phyloP scores from a whole-genome alignment of 306 rosid genomes.

The Erythrophleum fordii region DNA sequence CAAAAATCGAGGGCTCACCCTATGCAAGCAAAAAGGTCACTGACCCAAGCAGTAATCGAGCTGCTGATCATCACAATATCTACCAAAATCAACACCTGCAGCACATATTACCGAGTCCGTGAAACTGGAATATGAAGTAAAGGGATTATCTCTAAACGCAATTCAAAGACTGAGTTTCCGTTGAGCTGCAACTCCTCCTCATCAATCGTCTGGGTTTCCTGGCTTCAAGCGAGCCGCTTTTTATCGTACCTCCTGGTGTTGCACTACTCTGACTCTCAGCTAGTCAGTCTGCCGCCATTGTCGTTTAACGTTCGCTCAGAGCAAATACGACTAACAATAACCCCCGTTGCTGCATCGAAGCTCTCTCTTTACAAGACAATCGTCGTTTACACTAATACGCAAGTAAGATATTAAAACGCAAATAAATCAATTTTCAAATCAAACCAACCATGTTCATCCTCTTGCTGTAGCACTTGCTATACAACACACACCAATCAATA shows the following conservation, averaged over 20 bases:
- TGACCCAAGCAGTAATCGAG: slow-evolving; percentile 75
- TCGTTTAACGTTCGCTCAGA: slow-evolving; percentile 39
- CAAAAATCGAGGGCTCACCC: slow-evolving; percentile 74
- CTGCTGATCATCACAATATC: slow-evolving; percentile 58
- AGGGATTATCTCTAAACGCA: slow-evolving; percentile 19
- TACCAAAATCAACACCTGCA: slow-evolving; percentile 29
- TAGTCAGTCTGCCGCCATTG: slow-evolving; percentile 25
- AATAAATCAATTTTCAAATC: neutral
- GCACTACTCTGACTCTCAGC: slow-evolving; percentile 24
- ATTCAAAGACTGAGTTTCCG: neutral
- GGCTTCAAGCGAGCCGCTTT: slow-evolving; percentile 18
- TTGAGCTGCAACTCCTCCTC: slow-evolving; percentile 2
- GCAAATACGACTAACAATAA: neutral
- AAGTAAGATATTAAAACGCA: neutral
- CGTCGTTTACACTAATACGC: slow-evolving; percentile 13
- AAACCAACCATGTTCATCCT: neutral
- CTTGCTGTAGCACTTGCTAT: neutral
- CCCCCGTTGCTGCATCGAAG: neutral
- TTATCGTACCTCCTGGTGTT: slow-evolving; percentile 40
- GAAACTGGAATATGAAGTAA: neutral
- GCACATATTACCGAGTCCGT: slow-evolving; percentile 31
- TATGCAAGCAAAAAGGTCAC: slow-evolving; percentile 84
- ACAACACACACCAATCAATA: neutral
- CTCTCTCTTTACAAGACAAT: neutral
- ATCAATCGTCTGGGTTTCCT: neutral